phyloP scores from a whole-genome alignment of 495 filamentous ascomycete species.

The Cryomyces antarcticus region DNA sequence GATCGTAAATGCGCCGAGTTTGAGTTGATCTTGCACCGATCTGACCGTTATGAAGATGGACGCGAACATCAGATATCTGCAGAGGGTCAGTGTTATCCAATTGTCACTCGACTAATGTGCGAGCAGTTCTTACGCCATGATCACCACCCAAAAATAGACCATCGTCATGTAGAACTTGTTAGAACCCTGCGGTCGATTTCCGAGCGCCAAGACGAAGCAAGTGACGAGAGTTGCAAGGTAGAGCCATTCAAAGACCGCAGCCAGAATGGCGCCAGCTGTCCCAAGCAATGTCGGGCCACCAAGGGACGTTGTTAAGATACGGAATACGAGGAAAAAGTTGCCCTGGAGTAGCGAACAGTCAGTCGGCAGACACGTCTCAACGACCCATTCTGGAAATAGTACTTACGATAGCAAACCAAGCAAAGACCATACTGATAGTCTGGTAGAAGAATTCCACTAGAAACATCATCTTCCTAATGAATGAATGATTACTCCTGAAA shows the following conservation, averaged over 20 bases:
- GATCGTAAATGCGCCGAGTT: conserved; percentile 35
- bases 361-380: not conserved
- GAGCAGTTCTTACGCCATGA: conserved; percentile 51
- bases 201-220: conserved; percentile 87
- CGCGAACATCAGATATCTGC: conserved; percentile 71
- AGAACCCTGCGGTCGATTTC: conserved; percentile 88
- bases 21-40: conserved; percentile 51
- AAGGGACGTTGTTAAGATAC: conserved; percentile 80
- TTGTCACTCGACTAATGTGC: not conserved
- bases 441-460: conserved; percentile 86
- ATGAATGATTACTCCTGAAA: conserved; percentile 75
- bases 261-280: conserved; percentile 53
- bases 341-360: conserved; percentile 25
- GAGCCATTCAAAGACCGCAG: conserved; percentile 86
- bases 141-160: conserved; percentile 89
- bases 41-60: conserved; percentile 73
- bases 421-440: conserved; percentile 89
- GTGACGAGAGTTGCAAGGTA: conserved; percentile 82
- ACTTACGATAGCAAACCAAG: conserved; percentile 83
- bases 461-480: conserved; percentile 73
- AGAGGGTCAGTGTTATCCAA: conserved; percentile 1
- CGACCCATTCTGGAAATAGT: not conserved
- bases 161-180: conserved; percentile 89
- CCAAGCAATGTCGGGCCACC: conserved; percentile 46
- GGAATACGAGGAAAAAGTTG: conserved; percentile 99